phyloP scores from a whole-genome alignment of 257 asterid genomes.

The Pogostemon cablin region DNA sequence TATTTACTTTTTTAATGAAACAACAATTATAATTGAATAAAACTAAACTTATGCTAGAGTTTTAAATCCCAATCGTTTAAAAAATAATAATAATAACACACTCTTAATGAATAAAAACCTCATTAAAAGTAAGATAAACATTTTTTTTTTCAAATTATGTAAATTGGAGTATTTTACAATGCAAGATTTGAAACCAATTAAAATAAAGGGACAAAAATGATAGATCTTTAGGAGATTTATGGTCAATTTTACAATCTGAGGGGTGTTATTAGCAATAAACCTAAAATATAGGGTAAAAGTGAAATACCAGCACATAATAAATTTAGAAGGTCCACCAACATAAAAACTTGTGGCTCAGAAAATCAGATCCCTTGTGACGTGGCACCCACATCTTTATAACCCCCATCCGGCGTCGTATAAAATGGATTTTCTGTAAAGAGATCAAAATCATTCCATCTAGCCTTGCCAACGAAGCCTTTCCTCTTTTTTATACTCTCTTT shows the following conservation, averaged over 20 bases:
- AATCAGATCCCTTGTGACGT: constrained; percentile 47
- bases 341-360: constrained; percentile 75
- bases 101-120: no score
- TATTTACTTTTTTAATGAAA: no score
- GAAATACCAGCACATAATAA: constrained; percentile 7
- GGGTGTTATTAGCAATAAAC: not conserved
- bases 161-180: no score
- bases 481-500: not conserved
- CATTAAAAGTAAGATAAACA: no score
- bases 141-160: no score
- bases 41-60: no score
- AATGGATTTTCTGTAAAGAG: constrained; percentile 28
- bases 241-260: not conserved
- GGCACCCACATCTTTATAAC: constrained; percentile 54
- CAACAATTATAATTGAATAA: no score
- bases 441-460: constrained; percentile 51
- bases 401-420: constrained; percentile 29
- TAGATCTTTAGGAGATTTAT: not conserved
- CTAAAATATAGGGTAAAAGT: not conserved
- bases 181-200: not conserved
- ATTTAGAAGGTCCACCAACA: constrained; percentile 43
- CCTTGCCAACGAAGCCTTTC: constrained; percentile 58
- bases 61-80: no score
- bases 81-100: no score
- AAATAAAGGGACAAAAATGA: not conserved